These are phyloP conservation scores for Helianthus annuus DNA, from an alignment of 129 eudicot genomes.

Conservation along the genomic window HanXRQr2.0-SUNRISE NC_035442.2:24665185-24665684, in stretches of 20 bases:
- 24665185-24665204: no score
- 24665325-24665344: constrained; percentile 95
- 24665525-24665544: constrained; percentile 17
- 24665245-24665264: neutral
- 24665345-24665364: constrained; percentile 92
- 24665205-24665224: no score
- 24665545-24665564: neutral
- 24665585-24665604: neutral
- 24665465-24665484: constrained; percentile 48
- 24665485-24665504: constrained; percentile 77
- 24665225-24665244: no score
- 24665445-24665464: constrained; percentile 37
- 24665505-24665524: constrained; percentile 43
- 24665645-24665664: constrained; percentile 58
- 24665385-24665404: constrained; percentile 86
- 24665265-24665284: no score
- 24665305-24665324: constrained; percentile 96
- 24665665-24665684: constrained; percentile 61
- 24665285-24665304: constrained; percentile 47
- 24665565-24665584: neutral
- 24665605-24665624: constrained; percentile 40
- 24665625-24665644: constrained; percentile 40
- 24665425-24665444: constrained; percentile 48
- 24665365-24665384: constrained; percentile 81
- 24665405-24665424: constrained; percentile 48